A percentile compares a stretch with the other conserved stretches of the same genome.
phyloP scores from a whole-genome alignment of 768 basidiomycete species.

The Boletus speciosus region DNA sequence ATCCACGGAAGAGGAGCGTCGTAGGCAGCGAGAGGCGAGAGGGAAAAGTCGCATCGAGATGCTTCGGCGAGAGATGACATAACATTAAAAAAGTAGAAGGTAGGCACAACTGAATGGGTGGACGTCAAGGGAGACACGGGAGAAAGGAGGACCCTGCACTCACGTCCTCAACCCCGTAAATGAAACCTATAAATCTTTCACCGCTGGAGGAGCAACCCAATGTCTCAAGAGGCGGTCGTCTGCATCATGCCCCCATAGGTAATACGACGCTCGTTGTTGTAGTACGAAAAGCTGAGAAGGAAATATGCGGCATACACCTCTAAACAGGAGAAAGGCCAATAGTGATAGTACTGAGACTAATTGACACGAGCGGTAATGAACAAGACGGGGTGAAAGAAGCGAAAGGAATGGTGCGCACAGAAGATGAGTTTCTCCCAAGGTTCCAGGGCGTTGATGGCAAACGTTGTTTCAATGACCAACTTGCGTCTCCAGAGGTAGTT shows the following conservation, averaged over 20 bases:
- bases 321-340: slow-evolving; percentile 43
- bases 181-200: slow-evolving; percentile 23
- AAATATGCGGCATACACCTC: slow-evolving; percentile 53
- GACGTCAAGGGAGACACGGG: slow-evolving; percentile 2
- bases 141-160: background rate
- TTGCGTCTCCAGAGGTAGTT: slow-evolving; percentile 49
- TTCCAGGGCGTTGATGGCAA: slow-evolving; percentile 58
- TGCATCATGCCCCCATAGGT: slow-evolving; percentile 53
- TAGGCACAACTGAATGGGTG: background rate
- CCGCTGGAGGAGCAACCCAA: slow-evolving; percentile 22
- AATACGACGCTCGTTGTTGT: slow-evolving; percentile 54
- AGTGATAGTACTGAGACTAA: slow-evolving; percentile 41
- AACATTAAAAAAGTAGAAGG: background rate
- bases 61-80: slow-evolving; percentile 6
- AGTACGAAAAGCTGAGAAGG: slow-evolving; percentile 56
- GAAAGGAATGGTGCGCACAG: slow-evolving; percentile 38
- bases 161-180: slow-evolving; percentile 8
- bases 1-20: background rate
- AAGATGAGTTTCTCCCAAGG: slow-evolving; percentile 66
- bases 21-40: background rate
- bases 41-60: background rate
- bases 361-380: background rate
- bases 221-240: slow-evolving; percentile 25
- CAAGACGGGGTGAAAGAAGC: background rate
- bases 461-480: slow-evolving; percentile 56